phyloP scores from a whole-genome alignment of 1,284 basidiomycete species.

The Moesziomyces sp. region DNA sequence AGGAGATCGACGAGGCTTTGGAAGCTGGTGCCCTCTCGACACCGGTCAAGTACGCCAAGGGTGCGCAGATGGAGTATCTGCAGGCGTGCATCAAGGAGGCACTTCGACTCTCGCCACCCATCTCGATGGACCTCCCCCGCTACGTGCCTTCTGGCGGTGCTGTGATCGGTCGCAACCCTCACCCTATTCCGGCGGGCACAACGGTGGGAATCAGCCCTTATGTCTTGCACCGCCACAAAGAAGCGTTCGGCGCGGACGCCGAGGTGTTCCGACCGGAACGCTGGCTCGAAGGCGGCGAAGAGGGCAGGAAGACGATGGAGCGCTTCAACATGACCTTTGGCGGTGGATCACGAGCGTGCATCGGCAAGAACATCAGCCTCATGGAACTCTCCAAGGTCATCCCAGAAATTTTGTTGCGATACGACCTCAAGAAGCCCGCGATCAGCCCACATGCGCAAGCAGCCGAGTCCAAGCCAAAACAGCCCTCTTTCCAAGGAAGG shows the following conservation, averaged over 20 bases:
- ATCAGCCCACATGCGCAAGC: slow-evolving; percentile 1
- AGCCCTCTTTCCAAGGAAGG: slow-evolving; percentile 34
- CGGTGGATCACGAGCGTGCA: slow-evolving; percentile 55
- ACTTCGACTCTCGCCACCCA: slow-evolving; percentile 64
- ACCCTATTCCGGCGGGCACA: slow-evolving; percentile 52
- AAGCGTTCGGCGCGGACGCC: slow-evolving; percentile 56
- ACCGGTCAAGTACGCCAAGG: slow-evolving; percentile 57
- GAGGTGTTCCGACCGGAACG: slow-evolving; percentile 57
- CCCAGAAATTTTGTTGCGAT: slow-evolving; percentile 53
- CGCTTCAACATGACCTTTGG: slow-evolving; percentile 53
- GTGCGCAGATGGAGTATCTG: slow-evolving; percentile 51
- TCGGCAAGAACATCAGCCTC: slow-evolving; percentile 61
- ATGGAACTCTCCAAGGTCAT: slow-evolving; percentile 62
- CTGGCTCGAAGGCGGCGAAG: slow-evolving; percentile 56
- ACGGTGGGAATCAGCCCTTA: slow-evolving; percentile 61
- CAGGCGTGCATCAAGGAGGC: slow-evolving; percentile 66
- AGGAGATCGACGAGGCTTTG: slow-evolving; percentile 55
- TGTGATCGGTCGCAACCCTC: slow-evolving; percentile 48
- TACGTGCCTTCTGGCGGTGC: slow-evolving; percentile 55
- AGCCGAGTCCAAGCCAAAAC: neutral
- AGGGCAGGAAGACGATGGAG: slow-evolving; percentile 42
- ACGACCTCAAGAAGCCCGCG: slow-evolving; percentile 41
- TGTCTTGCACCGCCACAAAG: slow-evolving; percentile 54
- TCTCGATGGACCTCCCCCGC: slow-evolving; percentile 62
- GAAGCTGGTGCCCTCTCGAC: slow-evolving; percentile 43